Percentiles rank a stretch among this genome's conserved stretches.
Conservation (phyloP, 495 filamentous ascomycete species). For the Podospora conica region DNA sequence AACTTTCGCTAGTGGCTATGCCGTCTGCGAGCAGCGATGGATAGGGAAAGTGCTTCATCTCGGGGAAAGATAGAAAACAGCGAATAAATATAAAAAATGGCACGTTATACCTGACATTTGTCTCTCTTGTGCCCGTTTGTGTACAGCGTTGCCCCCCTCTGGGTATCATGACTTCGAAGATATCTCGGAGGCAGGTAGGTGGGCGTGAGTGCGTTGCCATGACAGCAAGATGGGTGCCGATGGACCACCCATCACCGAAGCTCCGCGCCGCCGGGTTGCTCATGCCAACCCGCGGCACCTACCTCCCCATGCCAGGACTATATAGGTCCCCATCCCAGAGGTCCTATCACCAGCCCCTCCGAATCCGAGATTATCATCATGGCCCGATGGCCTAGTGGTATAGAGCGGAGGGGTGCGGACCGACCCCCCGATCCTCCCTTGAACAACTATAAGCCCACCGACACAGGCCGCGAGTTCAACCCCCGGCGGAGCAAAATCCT, state of each 20-base stretch:
- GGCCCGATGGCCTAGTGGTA: not conserved
- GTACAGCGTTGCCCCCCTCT: not conserved
- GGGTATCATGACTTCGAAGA: too few species aligned
- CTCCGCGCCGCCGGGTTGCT: not conserved
- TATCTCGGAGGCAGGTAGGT: too few species aligned
- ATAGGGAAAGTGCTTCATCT: not conserved
- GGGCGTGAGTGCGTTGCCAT: too few species aligned
- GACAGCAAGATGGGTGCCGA: too few species aligned
- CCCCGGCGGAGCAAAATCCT: not conserved
- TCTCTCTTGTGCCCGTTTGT: not conserved
- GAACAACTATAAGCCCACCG: not conserved
- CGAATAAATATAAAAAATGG: not conserved
- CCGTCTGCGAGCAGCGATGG: not conserved
- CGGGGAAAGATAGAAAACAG: not conserved
- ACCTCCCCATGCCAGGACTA: not conserved
- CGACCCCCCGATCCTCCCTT: not conserved
- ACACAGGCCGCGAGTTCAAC: not conserved
- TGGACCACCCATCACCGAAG: too few species aligned
- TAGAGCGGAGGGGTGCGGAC: not conserved
- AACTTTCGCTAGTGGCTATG: too few species aligned
- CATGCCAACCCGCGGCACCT: not conserved
- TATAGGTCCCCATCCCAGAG: not conserved
- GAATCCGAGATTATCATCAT: not conserved
- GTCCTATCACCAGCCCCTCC: not conserved
- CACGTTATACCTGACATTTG: not conserved